These are phyloP conservation scores for Onygenales sp. DNA, from an alignment of 2,329 filamentous ascomycete genomes.

Conservation along the genomic window DNA sequence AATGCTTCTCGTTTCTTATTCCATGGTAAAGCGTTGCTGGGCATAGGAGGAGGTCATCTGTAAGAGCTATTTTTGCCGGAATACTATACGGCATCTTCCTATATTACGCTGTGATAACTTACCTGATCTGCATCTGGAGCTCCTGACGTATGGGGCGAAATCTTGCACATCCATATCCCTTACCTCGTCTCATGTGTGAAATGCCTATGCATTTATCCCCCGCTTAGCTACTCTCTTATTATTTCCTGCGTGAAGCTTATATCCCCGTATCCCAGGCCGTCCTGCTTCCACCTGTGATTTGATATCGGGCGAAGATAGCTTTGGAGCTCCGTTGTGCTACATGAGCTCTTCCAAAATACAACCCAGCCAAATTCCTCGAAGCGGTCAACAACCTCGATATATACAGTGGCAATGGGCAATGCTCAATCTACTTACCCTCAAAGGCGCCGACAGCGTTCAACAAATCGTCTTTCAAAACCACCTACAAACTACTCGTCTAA, in stretches of 20 bases:
- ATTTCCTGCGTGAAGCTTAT: background rate
- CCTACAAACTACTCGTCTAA: constrained; percentile 17
- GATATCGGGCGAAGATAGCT: background rate
- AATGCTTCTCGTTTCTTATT: background rate
- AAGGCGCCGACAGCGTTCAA: constrained; percentile 22
- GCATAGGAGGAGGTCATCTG: background rate
- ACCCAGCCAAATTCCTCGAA: background rate
- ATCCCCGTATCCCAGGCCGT: background rate
- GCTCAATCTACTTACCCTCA: constrained; percentile 23
- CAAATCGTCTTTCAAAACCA: constrained; percentile 29
- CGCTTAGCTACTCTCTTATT: background rate
- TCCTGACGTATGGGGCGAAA: background rate
- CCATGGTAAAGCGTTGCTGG: background rate
- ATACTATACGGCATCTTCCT: background rate
- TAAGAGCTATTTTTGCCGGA: background rate
- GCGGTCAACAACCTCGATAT: background rate
- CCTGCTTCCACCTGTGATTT: background rate
- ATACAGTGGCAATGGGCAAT: constrained; percentile 24
- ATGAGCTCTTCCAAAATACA: background rate
- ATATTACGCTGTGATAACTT: background rate
- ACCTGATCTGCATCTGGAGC: background rate
- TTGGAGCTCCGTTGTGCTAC: background rate
- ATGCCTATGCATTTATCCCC: background rate
- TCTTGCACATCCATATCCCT: background rate
- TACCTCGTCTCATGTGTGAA: background rate